Conservation (phyloP, 1,284 basidiomycete species). For the Erythrobasidium hasegawianum region DNA sequence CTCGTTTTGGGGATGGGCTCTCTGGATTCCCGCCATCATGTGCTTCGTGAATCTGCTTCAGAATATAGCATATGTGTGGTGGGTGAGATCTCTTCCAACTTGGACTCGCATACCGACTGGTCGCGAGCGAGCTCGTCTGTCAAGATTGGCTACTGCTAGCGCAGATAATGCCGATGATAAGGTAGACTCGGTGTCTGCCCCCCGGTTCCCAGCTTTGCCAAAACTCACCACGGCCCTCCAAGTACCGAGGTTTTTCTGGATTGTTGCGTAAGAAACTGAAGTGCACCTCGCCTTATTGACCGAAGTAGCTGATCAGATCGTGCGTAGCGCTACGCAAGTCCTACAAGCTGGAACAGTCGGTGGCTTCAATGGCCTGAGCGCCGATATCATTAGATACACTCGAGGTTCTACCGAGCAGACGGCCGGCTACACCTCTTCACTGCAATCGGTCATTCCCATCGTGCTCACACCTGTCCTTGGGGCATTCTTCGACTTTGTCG, state of each 20-base stretch:
- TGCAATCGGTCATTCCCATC: constrained; percentile 52
- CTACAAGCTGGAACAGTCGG: constrained; percentile 50
- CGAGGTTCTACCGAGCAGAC: constrained; percentile 49
- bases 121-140: constrained; percentile 3
- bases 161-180: neutral
- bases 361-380: constrained; percentile 50
- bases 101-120: constrained; percentile 39
- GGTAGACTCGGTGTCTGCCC: neutral
- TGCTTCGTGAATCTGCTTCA: constrained; percentile 38
- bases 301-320: neutral
- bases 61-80: constrained; percentile 38
- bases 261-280: constrained; percentile 35
- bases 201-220: constrained; percentile 2
- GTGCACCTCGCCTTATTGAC: no score
- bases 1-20: constrained; percentile 42
- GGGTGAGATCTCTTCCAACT: constrained; percentile 38
- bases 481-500: constrained; percentile 46
- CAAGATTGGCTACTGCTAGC: neutral
- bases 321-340: constrained; percentile 24
- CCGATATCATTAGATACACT: constrained; percentile 51
- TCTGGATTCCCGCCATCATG: constrained; percentile 44
- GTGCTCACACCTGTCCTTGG: constrained; percentile 51
- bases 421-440: constrained; percentile 52
- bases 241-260: constrained; percentile 44
- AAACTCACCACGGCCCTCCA: neutral